Evolutionary conservation across 1,284 basidiomycete genomes (phyloP).

Genomic region (Crepidotus sp.): DNA sequence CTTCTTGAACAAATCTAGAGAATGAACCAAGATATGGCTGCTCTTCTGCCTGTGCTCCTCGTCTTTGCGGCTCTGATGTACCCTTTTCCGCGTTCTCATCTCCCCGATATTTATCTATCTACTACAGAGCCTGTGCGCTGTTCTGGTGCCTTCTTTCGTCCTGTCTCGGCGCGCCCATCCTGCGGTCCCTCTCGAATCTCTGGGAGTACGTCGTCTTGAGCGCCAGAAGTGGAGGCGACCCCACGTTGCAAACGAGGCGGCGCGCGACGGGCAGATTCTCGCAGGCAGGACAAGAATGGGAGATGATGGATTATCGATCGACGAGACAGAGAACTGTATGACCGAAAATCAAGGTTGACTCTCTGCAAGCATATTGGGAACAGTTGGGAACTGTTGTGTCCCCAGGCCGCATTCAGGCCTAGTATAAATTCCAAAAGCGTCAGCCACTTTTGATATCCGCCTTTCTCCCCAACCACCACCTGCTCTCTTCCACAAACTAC

Average conservation of each 20-base stretch:
- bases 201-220: conserved; percentile 37
- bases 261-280: conserved; percentile 28
- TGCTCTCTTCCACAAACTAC: conserved; percentile 6
- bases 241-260: conserved; percentile 24
- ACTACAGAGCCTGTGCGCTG: conserved; percentile 38
- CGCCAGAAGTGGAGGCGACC: conserved; percentile 20
- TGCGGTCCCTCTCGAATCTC: conserved; percentile 32
- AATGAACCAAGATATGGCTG: conserved; percentile 18
- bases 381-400: conserved; percentile 7
- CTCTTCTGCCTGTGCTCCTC: conserved; percentile 25
- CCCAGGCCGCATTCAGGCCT: neutral
- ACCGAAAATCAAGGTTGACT: neutral
- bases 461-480: conserved; percentile 19
- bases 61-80: conserved; percentile 39
- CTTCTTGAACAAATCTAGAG: neutral
- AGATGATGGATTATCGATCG: conserved; percentile 42
- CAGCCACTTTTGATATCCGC: conserved; percentile 1
- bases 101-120: conserved; percentile 2
- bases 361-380: neutral
- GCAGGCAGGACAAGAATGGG: conserved; percentile 29
- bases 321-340: conserved; percentile 23
- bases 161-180: conserved; percentile 47
- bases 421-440: conserved; percentile 10
- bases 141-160: conserved; percentile 61
- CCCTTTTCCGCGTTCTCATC: conserved; percentile 16